These are phyloP conservation scores for Lachnellula subtilissima DNA, from an alignment of 2,329 filamentous ascomycete genomes.

Conservation along the genomic window DNA sequence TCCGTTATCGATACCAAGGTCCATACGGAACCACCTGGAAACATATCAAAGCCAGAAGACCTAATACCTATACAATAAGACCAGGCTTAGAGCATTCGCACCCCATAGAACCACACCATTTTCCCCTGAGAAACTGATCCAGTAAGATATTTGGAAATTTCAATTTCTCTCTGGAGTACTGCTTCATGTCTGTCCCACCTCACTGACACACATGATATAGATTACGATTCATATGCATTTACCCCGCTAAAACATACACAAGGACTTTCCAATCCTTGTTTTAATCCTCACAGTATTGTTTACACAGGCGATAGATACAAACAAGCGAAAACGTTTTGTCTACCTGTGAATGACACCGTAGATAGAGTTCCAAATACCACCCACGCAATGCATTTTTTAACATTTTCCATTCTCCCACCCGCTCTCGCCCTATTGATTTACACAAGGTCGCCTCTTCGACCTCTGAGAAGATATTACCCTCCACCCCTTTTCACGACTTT, in stretches of 20 bases:
- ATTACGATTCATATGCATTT: too few species aligned
- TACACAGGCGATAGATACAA: slow-evolving; percentile 10
- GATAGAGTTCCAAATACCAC: slow-evolving; percentile 13
- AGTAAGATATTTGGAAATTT: too few species aligned
- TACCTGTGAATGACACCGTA: slow-evolving; percentile 8
- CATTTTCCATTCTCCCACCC: neutral
- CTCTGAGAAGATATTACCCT: neutral
- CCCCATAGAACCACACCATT: too few species aligned
- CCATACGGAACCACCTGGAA: too few species aligned
- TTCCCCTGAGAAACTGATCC: too few species aligned
- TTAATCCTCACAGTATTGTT: neutral
- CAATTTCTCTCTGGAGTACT: too few species aligned
- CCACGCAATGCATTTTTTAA: slow-evolving; percentile 20
- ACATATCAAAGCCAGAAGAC: too few species aligned
- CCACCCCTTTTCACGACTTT: slow-evolving; percentile 10
- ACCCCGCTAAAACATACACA: neutral
- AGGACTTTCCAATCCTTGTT: neutral
- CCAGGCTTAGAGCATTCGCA: too few species aligned
- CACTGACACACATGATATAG: too few species aligned
- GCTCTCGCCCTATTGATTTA: slow-evolving; percentile 6
- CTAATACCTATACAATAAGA: too few species aligned
- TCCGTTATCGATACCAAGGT: too few species aligned
- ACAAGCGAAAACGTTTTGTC: slow-evolving; percentile 7
- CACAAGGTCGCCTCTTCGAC: slow-evolving; percentile 6
- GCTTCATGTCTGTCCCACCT: too few species aligned